Percentiles rank a stretch among this genome's conserved stretches.
phyloP scores from a whole-genome alignment of 1,139 yeast genomes.

The Candida frijolesensis region DNA sequence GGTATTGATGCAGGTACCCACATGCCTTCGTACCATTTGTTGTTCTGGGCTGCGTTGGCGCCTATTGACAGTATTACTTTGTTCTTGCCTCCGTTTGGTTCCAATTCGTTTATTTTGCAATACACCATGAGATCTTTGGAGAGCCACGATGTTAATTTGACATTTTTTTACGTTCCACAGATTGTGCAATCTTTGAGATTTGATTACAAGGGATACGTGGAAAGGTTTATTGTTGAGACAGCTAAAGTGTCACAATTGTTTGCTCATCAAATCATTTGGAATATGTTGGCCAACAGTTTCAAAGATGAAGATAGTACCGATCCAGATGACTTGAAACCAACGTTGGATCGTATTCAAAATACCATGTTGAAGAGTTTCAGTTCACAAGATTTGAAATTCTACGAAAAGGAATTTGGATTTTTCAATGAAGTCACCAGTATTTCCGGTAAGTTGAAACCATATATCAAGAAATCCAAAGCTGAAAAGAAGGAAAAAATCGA shows the following conservation, averaged over 20 bases:
- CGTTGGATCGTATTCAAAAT: constrained; percentile 71
- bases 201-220: constrained; percentile 83
- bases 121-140: constrained; percentile 91
- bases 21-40: constrained; percentile 48
- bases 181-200: constrained; percentile 90
- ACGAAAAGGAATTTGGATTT: constrained; percentile 82
- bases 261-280: constrained; percentile 98
- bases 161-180: constrained; percentile 97
- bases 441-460: constrained; percentile 93
- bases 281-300: constrained; percentile 90
- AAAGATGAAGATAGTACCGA: constrained; percentile 82
- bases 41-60: constrained; percentile 75
- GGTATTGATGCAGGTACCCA: constrained; percentile 44
- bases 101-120: constrained; percentile 72
- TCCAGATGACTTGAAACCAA: constrained; percentile 85
- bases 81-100: constrained; percentile 75
- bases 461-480: constrained; percentile 88
- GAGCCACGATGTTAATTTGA: constrained; percentile 80
- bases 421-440: constrained; percentile 91
- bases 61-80: constrained; percentile 87
- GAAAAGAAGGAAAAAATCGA: constrained; percentile 96
- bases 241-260: constrained; percentile 89
- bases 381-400: constrained; percentile 62
- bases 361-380: constrained; percentile 66
- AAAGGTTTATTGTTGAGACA: constrained; percentile 85